Conservation (phyloP, 148 eudicot genomes). For the Fagopyrum tataricum region DNA sequence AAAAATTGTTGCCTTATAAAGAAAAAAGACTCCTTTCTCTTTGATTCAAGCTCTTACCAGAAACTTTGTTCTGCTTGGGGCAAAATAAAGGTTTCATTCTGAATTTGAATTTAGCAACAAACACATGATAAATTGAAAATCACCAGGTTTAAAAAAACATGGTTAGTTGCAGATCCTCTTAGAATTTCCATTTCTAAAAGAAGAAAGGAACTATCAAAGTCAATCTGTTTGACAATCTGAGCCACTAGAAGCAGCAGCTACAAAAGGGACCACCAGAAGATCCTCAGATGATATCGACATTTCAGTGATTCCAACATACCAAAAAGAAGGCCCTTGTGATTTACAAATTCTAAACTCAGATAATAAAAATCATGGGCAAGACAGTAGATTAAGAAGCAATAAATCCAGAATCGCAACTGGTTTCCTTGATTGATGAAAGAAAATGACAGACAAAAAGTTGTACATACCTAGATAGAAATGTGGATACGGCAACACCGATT, state of each 20-base stretch:
- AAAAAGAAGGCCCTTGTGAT: not conserved
- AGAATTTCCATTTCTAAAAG: not conserved
- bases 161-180: not conserved
- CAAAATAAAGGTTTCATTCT: not conserved
- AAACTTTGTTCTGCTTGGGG: not conserved
- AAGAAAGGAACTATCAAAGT: not conserved
- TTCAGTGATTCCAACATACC: not conserved
- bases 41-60: not conserved
- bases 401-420: not conserved
- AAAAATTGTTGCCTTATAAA: not conserved
- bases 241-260: too few species aligned
- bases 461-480: not conserved
- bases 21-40: not conserved
- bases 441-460: not conserved
- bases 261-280: not conserved
- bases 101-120: not conserved
- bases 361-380: not conserved
- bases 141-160: not conserved
- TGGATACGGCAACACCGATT: not conserved
- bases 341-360: not conserved
- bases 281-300: not conserved
- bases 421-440: not conserved
- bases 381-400: not conserved
- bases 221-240: too few species aligned
- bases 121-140: too few species aligned